A percentile compares a stretch with the other conserved stretches of the same genome.
Conservation (phyloP, 2,329 filamentous ascomycete genomes). For the Dendrostoma leiphaemia region DNA sequence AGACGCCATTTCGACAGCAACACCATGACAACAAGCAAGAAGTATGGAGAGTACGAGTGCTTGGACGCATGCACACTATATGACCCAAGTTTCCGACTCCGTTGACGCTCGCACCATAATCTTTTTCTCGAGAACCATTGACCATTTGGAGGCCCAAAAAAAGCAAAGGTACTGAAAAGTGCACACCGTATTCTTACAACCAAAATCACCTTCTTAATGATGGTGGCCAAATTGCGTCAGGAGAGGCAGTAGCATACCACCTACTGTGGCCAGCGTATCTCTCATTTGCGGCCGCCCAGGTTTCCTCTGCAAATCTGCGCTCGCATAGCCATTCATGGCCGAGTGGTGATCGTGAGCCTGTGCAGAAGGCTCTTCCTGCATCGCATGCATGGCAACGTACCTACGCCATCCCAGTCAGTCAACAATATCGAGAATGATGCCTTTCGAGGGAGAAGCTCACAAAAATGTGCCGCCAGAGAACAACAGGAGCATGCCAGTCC, state of each 20-base stretch:
- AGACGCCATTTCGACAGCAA: not conserved
- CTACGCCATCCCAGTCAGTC: constrained; percentile 40
- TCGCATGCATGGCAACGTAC: constrained; percentile 97
- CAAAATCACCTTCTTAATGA: constrained; percentile 40
- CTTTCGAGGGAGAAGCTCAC: constrained; percentile 52
- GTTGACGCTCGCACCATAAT: not conserved
- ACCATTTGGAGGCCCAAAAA: not conserved
- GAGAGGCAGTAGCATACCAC: constrained; percentile 75
- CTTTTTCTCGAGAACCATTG: not conserved
- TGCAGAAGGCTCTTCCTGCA: constrained; percentile 70
- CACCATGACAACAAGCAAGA: not conserved
- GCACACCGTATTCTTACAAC: not conserved
- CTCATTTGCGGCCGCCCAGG: constrained; percentile 59
- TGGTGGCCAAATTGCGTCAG: constrained; percentile 77
- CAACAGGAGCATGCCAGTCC: constrained; percentile 88
- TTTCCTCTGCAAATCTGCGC: constrained; percentile 51
- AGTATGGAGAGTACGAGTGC: not conserved
- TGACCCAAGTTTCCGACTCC: constrained; percentile 1
- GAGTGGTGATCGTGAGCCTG: constrained; percentile 51
- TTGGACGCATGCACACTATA: not conserved
- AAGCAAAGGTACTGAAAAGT: not conserved
- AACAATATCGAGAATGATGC: not conserved
- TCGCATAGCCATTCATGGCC: constrained; percentile 54
- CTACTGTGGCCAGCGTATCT: constrained; percentile 68
- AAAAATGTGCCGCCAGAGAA: constrained; percentile 96